Percentiles rank a stretch among this genome's conserved stretches.
These are phyloP conservation scores for Cucurbita pepo DNA, from an alignment of 306 rosid genomes.

Conservation along the genomic window DNA sequence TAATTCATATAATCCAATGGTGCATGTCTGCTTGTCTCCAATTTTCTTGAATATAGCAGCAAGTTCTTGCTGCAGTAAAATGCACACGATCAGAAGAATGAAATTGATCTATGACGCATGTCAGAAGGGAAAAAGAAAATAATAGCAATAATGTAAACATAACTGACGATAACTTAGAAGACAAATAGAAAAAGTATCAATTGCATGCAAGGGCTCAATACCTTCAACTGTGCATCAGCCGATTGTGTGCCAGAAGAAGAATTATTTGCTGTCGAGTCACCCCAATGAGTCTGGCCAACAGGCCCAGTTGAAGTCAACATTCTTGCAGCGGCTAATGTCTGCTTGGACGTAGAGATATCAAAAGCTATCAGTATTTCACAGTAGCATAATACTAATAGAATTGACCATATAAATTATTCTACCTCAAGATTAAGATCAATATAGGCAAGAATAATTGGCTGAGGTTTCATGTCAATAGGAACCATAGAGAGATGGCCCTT, in stretches of 20 bases:
- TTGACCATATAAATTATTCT: slow-evolving; percentile 1
- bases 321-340: slow-evolving; percentile 98
- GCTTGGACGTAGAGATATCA: slow-evolving; percentile 6
- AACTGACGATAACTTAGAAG: background rate
- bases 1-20: slow-evolving; percentile 79
- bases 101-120: background rate
- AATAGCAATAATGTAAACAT: background rate
- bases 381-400: background rate
- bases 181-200: background rate
- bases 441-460: slow-evolving; percentile 96
- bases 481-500: slow-evolving; percentile 99
- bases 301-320: slow-evolving; percentile 97
- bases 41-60: slow-evolving; percentile 98
- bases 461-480: slow-evolving; percentile 95
- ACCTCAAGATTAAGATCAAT: slow-evolving; percentile 99
- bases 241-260: slow-evolving; percentile 81
- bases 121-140: background rate
- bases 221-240: slow-evolving; percentile 92
- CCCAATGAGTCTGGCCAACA: slow-evolving; percentile 92
- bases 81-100: background rate
- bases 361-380: background rate
- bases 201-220: slow-evolving; percentile 3
- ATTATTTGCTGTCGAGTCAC: slow-evolving; percentile 75
- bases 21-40: slow-evolving; percentile 98
- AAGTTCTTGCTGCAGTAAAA: slow-evolving; percentile 68